Percentiles rank a stretch among this genome's conserved stretches.
Evolutionary conservation across 2,329 filamentous ascomycete species (phyloP).

Genomic region (Hymenoscyphus fructigenus): DNA sequence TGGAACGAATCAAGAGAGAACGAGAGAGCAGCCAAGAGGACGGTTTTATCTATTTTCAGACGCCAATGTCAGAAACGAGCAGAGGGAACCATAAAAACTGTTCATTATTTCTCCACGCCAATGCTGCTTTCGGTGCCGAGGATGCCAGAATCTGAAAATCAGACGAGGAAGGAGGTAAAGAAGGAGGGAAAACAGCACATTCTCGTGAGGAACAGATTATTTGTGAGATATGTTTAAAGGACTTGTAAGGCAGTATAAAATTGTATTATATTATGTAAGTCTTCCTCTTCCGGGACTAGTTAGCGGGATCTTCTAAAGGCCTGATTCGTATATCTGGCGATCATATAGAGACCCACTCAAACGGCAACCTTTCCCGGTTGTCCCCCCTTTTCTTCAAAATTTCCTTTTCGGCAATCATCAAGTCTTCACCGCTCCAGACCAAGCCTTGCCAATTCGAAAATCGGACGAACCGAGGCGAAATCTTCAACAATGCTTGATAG

Average conservation of each 20-base stretch:
- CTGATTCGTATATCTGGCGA: not conserved
- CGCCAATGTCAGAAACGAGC: not conserved
- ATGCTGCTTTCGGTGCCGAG: not conserved
- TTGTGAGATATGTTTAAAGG: not conserved
- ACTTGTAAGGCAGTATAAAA: not conserved
- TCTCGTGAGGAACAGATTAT: not conserved
- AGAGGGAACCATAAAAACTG: not conserved
- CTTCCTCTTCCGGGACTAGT: no score
- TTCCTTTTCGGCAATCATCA: not conserved
- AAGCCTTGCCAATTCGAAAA: not conserved
- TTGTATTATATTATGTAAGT: not conserved
- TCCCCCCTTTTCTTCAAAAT: not conserved
- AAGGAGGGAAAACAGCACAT: not conserved
- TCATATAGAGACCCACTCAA: not conserved
- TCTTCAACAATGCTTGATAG: not conserved
- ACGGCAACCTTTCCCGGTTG: not conserved
- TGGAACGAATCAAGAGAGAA: not conserved
- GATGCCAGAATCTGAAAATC: not conserved
- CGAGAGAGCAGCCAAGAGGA: not conserved
- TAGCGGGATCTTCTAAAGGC: no score
- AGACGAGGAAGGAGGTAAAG: not conserved
- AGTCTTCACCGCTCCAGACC: not conserved
- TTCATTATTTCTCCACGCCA: not conserved
- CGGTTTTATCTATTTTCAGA: not conserved
- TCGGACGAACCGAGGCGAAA: not conserved